Conservation (phyloP, 1,284 basidiomycete species). For the Phenoliferia sp. region DNA sequence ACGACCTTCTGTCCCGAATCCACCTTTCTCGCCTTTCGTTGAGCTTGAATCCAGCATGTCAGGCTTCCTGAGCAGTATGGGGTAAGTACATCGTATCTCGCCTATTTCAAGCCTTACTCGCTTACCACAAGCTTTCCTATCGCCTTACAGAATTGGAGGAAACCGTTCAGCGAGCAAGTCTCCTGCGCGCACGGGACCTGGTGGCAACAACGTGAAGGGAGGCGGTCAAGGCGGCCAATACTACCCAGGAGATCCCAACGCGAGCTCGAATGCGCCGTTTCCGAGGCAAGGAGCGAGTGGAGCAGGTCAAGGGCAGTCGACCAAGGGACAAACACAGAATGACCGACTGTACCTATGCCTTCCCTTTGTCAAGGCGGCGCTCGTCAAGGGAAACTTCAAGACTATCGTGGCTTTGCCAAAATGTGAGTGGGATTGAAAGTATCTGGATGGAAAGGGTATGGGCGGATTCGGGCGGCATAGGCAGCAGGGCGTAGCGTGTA, state of each 20-base stretch:
- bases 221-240: slow-evolving; percentile 2
- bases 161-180: slow-evolving; percentile 7
- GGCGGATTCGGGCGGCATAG: neutral
- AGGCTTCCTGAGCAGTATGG: neutral
- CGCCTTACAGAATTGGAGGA: neutral
- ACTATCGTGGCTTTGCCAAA: slow-evolving; percentile 97
- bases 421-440: slow-evolving; percentile 44
- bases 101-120: neutral
- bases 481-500: neutral
- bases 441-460: neutral
- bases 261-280: slow-evolving; percentile 21
- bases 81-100: neutral
- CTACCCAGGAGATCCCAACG: slow-evolving; percentile 1
- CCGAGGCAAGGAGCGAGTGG: slow-evolving; percentile 4
- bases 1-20: no score
- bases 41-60: neutral
- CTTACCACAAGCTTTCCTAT: neutral
- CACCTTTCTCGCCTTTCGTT: no score
- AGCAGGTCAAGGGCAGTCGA: neutral
- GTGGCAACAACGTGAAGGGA: neutral
- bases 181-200: neutral
- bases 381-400: slow-evolving; percentile 98
- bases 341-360: slow-evolving; percentile 30
- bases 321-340: slow-evolving; percentile 20
- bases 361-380: slow-evolving; percentile 83